phyloP scores from a whole-genome alignment of 1,284 basidiomycete species.

The Abortiporus biennis region DNA sequence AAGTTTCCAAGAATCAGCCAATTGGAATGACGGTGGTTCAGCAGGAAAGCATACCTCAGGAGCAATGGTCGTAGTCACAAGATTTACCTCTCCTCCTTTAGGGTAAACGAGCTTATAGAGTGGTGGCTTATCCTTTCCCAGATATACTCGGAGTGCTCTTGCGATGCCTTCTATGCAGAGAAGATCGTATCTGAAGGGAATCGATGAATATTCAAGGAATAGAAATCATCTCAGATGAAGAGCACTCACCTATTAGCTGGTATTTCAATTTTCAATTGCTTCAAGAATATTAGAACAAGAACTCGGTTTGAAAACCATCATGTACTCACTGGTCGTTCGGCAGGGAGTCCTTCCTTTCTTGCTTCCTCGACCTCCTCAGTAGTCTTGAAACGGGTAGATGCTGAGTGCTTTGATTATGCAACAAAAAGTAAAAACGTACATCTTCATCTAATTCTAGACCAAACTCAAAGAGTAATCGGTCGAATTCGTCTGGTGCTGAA shows the following conservation, averaged over 20 bases:
- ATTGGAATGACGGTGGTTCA: neutral
- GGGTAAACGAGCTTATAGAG: constrained; percentile 70
- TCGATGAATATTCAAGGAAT: constrained; percentile 5
- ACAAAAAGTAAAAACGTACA: constrained; percentile 43
- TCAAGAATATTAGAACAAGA: constrained; percentile 2
- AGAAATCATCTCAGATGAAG: constrained; percentile 3
- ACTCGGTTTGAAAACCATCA: neutral
- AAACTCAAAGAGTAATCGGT: constrained; percentile 95
- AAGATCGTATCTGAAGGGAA: constrained; percentile 92
- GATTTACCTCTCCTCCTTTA: constrained; percentile 51
- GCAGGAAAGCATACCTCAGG: constrained; percentile 53
- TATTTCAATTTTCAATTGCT: constrained; percentile 98
- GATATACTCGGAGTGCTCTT: constrained; percentile 82
- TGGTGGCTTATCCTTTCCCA: constrained; percentile 68
- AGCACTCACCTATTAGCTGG: constrained; percentile 85
- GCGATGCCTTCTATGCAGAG: constrained; percentile 97
- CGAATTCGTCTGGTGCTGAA: constrained; percentile 88
- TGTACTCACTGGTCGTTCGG: constrained; percentile 69
- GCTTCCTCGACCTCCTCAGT: constrained; percentile 83
- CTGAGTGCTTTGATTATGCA: constrained; percentile 1
- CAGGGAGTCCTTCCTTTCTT: constrained; percentile 76
- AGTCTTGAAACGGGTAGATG: constrained; percentile 46
- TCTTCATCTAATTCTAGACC: constrained; percentile 98
- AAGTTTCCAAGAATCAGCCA: constrained; percentile 3
- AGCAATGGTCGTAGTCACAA: constrained; percentile 65